Conservation (phyloP, 2,329 filamentous ascomycete species). For the Ophiostoma fasciatum region DNA sequence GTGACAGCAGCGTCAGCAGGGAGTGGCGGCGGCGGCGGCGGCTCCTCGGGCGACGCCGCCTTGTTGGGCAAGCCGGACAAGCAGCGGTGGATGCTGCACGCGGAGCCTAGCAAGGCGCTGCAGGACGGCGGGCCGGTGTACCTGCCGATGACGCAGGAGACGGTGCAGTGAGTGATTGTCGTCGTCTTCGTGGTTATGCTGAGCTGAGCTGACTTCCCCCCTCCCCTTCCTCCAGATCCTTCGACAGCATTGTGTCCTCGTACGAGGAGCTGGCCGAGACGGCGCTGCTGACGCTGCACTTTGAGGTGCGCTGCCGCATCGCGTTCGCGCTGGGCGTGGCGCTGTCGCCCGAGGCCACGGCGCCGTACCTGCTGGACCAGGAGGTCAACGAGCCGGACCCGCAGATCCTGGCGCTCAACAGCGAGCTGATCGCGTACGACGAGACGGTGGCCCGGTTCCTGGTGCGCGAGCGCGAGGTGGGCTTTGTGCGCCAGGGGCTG, state of each 20-base stretch:
- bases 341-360: constrained; percentile 40
- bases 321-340: constrained; percentile 59
- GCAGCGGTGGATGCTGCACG: constrained; percentile 69
- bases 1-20: background rate
- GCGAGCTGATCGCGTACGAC: constrained; percentile 74
- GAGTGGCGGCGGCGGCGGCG: background rate
- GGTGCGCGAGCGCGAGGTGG: constrained; percentile 47
- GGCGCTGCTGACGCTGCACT: constrained; percentile 71
- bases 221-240: constrained; percentile 42
- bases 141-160: constrained; percentile 76
- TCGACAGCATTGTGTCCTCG: constrained; percentile 73
- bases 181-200: background rate
- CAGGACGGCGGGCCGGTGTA: constrained; percentile 57
- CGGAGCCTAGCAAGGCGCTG: constrained; percentile 41
- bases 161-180: constrained; percentile 43
- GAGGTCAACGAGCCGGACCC: constrained; percentile 66
- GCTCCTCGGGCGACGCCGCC: background rate
- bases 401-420: constrained; percentile 68
- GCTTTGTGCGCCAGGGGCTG: constrained; percentile 64
- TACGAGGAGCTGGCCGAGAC: constrained; percentile 69
- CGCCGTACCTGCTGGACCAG: constrained; percentile 51
- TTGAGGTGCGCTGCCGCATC: constrained; percentile 76
- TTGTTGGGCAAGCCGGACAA: constrained; percentile 40
- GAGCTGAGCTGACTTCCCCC: too few species aligned
- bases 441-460: constrained; percentile 64